Base-by-base conservation (phyloP, 2,329 filamentous ascomycete genomes). In the Penicillium sp. region DNA sequence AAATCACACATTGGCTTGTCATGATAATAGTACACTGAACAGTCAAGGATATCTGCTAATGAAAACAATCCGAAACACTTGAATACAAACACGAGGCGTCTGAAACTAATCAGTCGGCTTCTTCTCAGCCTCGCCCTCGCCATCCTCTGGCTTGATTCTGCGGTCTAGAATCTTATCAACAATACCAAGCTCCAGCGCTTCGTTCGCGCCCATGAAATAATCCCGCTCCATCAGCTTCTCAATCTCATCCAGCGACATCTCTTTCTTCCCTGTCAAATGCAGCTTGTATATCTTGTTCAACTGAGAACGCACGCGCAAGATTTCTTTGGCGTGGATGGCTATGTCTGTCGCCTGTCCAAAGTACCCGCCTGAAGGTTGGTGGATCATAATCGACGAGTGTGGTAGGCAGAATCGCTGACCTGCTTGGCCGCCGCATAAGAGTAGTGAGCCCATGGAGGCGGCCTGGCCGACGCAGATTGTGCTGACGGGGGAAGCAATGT, bases 201-300 rank as follows among this genome's bases (percentile, higher is more conserved):
- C 89, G 30, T 86, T 71, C 0, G 89, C 88, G 38, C 83, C 84
- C 75, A 98, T 76, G 55, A 95, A 96, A 58, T 92, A 92, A 64
- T 98, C 92, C 40, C 92, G 74, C 71, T 98, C 92, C 90, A 98
- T 96, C 63, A 95, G 76, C 61, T 82, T 86, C 65, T 92, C 90
- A 57, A 98, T 84, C 57, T 93, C 84, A 32, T 88, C 81, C 23
- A 94, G 57, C 22, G 74, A 80, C 61, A 87, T 81, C 34, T 80
- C 73, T 62, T 79, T 82, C 55, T 64, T 65, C 17, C 65, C 62
- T 3, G 89, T 95, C 57, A 98, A 70, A 64, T 98, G 92, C 35
- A 74, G 70, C 61, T 82, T 78, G 62, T 95, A 95, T 41, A 98
- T 96, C 67, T 82, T 75, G 63, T 98, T 96, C 55, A 95, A 70